Percentiles rank a stretch among this genome's conserved stretches.
phyloP scores from a whole-genome alignment of 257 asterid species.

The Gentiana dahurica region DNA sequence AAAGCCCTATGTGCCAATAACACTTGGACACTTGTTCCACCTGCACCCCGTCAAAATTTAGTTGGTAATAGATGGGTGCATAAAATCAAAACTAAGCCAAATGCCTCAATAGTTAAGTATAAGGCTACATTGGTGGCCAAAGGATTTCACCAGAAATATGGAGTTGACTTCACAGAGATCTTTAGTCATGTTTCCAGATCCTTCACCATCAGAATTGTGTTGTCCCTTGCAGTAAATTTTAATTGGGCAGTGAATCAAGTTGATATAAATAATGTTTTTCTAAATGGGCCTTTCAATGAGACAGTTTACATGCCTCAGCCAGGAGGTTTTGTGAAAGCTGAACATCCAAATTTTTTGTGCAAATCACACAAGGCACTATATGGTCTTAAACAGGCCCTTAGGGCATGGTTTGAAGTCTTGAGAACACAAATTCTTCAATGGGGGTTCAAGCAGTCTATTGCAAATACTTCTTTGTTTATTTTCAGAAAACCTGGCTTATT shows the following conservation, averaged over 20 bases:
- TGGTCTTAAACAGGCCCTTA: too few relatives aligned
- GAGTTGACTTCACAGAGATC: too few relatives aligned
- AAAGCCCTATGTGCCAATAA: neutral
- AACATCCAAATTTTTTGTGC: neutral
- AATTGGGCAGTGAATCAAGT: too few relatives aligned
- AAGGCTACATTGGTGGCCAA: neutral
- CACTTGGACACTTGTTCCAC: neutral
- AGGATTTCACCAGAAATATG: neutral
- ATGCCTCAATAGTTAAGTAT: neutral
- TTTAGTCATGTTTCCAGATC: neutral
- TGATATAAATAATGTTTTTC: too few relatives aligned
- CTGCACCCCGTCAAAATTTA: neutral
- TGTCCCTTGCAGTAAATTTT: too few relatives aligned
- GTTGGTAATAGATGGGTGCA: neutral
- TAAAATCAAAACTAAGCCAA: neutral
- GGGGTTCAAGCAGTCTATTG: neutral
- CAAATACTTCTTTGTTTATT: too few relatives aligned
- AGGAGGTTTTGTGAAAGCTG: too few relatives aligned
- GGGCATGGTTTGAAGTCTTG: too few relatives aligned
- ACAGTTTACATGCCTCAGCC: too few relatives aligned
- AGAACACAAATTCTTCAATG: neutral
- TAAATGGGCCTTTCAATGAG: too few relatives aligned
- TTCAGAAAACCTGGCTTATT: too few relatives aligned
- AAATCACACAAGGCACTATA: too few relatives aligned
- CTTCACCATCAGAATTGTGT: neutral